Evolutionary conservation across 768 basidiomycete genomes (phyloP).

Genomic region (Floccularia luteovirens): DNA sequence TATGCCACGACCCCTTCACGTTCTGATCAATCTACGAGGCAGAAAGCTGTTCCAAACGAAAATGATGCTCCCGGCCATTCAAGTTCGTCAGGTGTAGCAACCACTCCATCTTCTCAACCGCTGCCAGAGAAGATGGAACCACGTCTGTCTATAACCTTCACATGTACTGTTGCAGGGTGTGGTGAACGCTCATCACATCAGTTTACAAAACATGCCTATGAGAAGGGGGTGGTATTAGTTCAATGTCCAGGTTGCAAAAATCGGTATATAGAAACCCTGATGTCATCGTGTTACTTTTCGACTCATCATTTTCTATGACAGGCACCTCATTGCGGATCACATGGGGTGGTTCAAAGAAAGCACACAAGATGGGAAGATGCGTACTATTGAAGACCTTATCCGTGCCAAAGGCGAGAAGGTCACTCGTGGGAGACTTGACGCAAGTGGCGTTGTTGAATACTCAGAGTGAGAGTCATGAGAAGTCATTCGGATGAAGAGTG

Average conservation of each 20-base stretch:
- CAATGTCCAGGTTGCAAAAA: slow-evolving; percentile 90
- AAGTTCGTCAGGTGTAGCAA: slow-evolving; percentile 7
- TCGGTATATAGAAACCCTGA: slow-evolving; percentile 45
- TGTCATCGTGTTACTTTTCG: slow-evolving; percentile 1
- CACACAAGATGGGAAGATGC: slow-evolving; percentile 63
- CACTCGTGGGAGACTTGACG: slow-evolving; percentile 37
- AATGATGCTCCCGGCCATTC: background rate
- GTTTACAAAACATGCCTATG: slow-evolving; percentile 81
- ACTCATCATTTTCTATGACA: slow-evolving; percentile 16
- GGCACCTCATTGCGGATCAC: slow-evolving; percentile 85
- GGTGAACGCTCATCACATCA: slow-evolving; percentile 76
- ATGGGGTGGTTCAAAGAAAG: slow-evolving; percentile 88
- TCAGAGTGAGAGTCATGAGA: slow-evolving; percentile 17
- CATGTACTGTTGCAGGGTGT: slow-evolving; percentile 75
- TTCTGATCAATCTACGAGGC: background rate
- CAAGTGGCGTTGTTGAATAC: slow-evolving; percentile 51
- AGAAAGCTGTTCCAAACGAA: background rate
- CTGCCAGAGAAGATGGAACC: slow-evolving; percentile 44
- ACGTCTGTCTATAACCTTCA: slow-evolving; percentile 71
- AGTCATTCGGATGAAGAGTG: background rate
- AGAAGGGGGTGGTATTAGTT: slow-evolving; percentile 82
- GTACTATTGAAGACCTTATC: slow-evolving; percentile 80
- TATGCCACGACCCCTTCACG: slow-evolving; percentile 2
- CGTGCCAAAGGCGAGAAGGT: slow-evolving; percentile 74
- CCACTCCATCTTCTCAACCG: slow-evolving; percentile 18